Evolutionary conservation across 768 basidiomycete species (phyloP), one percentile per base, ranked within the genome.

Genomic region (Kwoniella shandongensis): DNA sequence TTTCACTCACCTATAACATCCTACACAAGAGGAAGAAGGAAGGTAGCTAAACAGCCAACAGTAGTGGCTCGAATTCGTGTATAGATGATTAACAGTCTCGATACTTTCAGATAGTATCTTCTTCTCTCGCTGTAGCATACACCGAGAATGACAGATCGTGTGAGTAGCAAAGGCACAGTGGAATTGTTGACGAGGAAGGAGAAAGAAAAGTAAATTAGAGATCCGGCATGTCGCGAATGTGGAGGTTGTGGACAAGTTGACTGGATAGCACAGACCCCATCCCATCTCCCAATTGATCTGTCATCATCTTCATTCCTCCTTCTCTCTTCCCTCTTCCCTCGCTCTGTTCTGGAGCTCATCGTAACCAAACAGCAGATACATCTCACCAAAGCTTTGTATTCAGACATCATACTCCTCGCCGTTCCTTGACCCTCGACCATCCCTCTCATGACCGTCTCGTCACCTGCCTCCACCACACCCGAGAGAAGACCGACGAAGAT

Each of bases 401-500:
- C n/a, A n/a, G n/a, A n/a, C n/a, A n/a, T n/a, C n/a, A n/a, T 12
- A 20, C 18, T 22, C 27, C 20, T 41, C 12, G 7, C 38, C 35
- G 11, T 40, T 20, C 26, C 39, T 18, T 39, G 26, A 23, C 27
- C 38, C 49, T 17, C 49, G 8, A 22, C 26, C 27, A 10, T 36
- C 35, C 17, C 35, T 29, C 44, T 23, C 39, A 61, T 61, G 54
- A 40, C 46, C 18, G 36, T 36, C 48, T 55, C 59, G 18, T 44
- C 41, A 27, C 44, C 51, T 41, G 27, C 55, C 32, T 22, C 39
- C 13, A 29, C 57, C 25, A 25, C 54, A 15, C 17, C 38, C 54
- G 54, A 49, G 30, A 51, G 56, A 20, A 52, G 71, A 59, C 66
- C 69, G 32, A 54, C 54, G 30, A 73, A 68, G 54, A 51, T 73